Conservation (phyloP, 1,139 yeast species). For the Nematodospora anomalae region DNA sequence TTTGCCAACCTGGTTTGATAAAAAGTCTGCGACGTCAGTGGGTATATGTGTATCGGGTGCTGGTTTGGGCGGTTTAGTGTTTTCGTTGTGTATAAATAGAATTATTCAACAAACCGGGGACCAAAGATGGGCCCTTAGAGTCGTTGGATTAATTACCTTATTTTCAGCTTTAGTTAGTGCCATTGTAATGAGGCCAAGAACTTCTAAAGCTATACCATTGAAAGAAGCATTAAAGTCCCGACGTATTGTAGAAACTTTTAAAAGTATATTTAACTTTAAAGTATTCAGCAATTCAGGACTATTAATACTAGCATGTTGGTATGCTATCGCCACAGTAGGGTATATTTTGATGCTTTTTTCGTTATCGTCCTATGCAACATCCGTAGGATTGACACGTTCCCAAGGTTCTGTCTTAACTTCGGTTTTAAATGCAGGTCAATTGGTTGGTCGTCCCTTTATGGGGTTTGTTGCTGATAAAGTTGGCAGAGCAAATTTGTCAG, state of each 20-base stretch:
- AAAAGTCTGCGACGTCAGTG: conserved; percentile 56
- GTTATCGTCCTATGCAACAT: conserved; percentile 58
- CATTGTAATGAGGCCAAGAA: conserved; percentile 47
- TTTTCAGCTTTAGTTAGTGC: conserved; percentile 35
- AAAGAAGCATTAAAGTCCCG: conserved; percentile 21
- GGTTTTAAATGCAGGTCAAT: conserved; percentile 61
- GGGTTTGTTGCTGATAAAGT: conserved; percentile 57
- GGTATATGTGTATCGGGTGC: conserved; percentile 63
- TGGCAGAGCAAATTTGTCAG: conserved; percentile 59
- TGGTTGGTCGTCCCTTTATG: conserved; percentile 63
- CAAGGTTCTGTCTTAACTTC: conserved; percentile 66
- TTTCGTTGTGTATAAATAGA: conserved; percentile 49
- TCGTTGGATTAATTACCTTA: conserved; percentile 52
- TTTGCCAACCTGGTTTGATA: conserved; percentile 64
- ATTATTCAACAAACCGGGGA: conserved; percentile 52
- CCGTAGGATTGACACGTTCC: conserved; percentile 53
- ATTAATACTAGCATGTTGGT: conserved; percentile 54
- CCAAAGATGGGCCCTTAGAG: conserved; percentile 67
- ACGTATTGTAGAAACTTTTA: conserved; percentile 22
- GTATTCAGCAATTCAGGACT: conserved; percentile 40
- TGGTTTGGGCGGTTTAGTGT: conserved; percentile 64
- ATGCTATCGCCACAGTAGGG: conserved; percentile 52
- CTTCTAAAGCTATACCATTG: conserved; percentile 30
- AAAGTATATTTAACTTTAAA: conserved; percentile 27
- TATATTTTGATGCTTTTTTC: conserved; percentile 63